These are phyloP conservation scores for Flaveria linearis DNA, from an alignment of 129 eudicot genomes.

Conservation along the genomic window DNA sequence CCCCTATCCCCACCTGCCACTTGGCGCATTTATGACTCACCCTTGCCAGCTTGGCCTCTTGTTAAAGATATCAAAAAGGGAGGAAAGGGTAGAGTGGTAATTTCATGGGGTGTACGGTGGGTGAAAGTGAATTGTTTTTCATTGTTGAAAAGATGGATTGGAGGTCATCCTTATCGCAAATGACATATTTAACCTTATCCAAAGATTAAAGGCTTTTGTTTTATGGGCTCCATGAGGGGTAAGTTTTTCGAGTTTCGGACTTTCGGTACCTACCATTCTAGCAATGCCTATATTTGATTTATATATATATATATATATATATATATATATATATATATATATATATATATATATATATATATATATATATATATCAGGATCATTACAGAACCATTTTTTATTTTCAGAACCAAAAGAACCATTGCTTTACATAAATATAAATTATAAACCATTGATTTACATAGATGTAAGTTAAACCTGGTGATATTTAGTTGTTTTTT, in stretches of 20 bases:
- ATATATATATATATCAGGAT: too few relatives aligned
- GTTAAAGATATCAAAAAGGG: neutral
- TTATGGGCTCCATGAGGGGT: slow-evolving; percentile 15
- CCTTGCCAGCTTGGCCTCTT: slow-evolving; percentile 23
- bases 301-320: too few relatives aligned
- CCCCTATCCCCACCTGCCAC: slow-evolving; percentile 34
- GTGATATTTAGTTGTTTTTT: too few relatives aligned
- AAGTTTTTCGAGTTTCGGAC: slow-evolving; percentile 15
- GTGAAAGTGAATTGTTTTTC: neutral
- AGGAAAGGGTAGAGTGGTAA: neutral
- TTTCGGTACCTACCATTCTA: too few relatives aligned
- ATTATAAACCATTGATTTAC: too few relatives aligned
- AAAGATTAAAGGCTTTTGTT: slow-evolving; percentile 10
- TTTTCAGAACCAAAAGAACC: too few relatives aligned
- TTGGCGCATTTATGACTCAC: slow-evolving; percentile 28
- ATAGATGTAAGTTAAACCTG: too few relatives aligned
- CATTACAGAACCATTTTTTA: too few relatives aligned
- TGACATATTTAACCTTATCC: slow-evolving; percentile 32
- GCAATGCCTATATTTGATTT: too few relatives aligned
- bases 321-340: too few relatives aligned
- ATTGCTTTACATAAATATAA: too few relatives aligned
- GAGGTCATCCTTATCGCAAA: slow-evolving; percentile 34
- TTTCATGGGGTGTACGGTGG: neutral
- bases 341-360: too few relatives aligned
- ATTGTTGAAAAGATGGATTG: neutral